These are phyloP conservation scores for Sarocladium strictum DNA, from an alignment of 2,329 filamentous ascomycete genomes.

Conservation along the genomic window DNA sequence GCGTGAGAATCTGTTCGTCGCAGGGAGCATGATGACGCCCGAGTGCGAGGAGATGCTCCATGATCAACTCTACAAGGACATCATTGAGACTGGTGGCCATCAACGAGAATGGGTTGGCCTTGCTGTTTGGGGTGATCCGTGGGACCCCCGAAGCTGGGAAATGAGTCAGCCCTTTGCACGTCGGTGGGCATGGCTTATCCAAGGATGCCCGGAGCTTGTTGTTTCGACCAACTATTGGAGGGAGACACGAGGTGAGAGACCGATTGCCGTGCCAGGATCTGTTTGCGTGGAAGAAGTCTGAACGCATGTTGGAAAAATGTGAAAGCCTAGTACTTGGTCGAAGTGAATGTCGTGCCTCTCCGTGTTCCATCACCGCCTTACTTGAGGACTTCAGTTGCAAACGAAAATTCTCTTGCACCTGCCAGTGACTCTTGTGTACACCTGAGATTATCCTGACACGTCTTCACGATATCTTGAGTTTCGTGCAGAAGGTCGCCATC, in stretches of 20 bases:
- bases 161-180: conserved; percentile 33
- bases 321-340: too few species aligned
- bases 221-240: conserved; percentile 29
- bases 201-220: conserved; percentile 28
- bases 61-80: conserved; percentile 3
- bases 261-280: neutral
- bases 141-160: conserved; percentile 39
- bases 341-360: too few species aligned
- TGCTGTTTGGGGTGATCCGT: conserved; percentile 43
- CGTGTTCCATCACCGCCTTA: too few species aligned
- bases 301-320: too few species aligned
- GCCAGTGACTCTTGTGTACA: too few species aligned
- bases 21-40: conserved; percentile 1
- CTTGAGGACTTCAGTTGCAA: too few species aligned
- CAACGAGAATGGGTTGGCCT: conserved; percentile 17
- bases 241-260: neutral
- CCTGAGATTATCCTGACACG: too few species aligned
- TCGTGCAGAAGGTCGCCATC: too few species aligned
- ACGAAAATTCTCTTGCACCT: too few species aligned
- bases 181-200: conserved; percentile 36
- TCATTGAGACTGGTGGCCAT: conserved; percentile 4
- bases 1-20: conserved; percentile 25
- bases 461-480: too few species aligned
- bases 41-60: conserved; percentile 18
- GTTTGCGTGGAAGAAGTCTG: neutral